Evolutionary conservation across 345 rosid species (phyloP).

Genomic region (Cardamine resedifolia): DNA sequence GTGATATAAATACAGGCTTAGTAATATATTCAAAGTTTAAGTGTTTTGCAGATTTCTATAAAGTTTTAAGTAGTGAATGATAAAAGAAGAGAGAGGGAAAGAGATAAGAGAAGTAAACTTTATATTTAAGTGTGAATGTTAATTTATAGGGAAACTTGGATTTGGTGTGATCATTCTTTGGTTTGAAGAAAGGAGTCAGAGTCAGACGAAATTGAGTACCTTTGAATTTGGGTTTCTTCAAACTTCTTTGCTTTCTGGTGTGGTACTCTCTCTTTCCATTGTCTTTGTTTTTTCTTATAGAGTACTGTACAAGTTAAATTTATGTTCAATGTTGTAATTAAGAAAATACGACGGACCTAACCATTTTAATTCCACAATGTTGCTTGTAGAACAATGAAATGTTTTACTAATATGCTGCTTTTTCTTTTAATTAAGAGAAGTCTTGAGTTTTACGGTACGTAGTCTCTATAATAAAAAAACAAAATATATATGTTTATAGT

Average conservation of each 20-base stretch:
- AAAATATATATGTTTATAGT: not conserved
- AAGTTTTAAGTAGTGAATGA: not conserved
- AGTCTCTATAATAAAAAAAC: not conserved
- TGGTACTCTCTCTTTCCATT: constrained; percentile 3
- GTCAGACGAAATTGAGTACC: constrained; percentile 35
- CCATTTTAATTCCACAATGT: constrained; percentile 3
- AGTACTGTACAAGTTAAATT: constrained; percentile 10
- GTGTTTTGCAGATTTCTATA: constrained; percentile 12
- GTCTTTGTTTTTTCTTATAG: not conserved
- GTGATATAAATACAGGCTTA: constrained; percentile 51
- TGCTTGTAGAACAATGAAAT: constrained; percentile 19
- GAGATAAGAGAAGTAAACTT: constrained; percentile 14
- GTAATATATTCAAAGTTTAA: constrained; percentile 45
- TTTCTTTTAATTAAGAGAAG: not conserved
- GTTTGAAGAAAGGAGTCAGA: constrained; percentile 29
- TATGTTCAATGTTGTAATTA: constrained; percentile 1
- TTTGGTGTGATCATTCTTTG: constrained; percentile 35
- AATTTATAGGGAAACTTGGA: constrained; percentile 26
- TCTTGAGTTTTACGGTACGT: constrained; percentile 35
- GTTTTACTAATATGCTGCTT: not conserved
- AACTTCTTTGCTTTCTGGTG: not conserved
- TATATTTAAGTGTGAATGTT: constrained; percentile 4
- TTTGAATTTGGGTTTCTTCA: constrained; percentile 36
- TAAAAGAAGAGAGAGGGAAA: not conserved
- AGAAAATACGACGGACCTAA: not conserved